Evolutionary conservation across 1,139 yeast species (phyloP), one percentile per base, ranked within the genome.

Genomic region (Candida labiduridarum): DNA sequence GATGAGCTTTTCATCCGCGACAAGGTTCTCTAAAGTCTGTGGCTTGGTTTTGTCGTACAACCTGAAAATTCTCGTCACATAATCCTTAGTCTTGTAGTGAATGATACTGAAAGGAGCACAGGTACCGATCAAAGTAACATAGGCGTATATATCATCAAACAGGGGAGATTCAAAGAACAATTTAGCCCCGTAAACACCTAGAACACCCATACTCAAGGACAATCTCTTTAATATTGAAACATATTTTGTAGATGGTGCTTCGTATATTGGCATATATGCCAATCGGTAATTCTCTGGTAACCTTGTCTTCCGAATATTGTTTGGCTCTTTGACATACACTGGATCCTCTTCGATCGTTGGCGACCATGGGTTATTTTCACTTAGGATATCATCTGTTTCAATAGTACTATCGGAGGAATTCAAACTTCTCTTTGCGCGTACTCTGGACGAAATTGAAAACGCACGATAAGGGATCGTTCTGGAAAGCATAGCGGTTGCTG

Each of bases 11-110:
- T 89, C 96, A 62, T 87, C 84, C 8, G 66, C 61, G 11, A 78
- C 69, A 58, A 89, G 71, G 59, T 79, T 80, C 46, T 84, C 88
- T 52, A 83, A 71, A 0, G 89, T 84, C 63, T 88, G 94, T 0
- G 87, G 83, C 55, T 80, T 79, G 2, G 76, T 71, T 48, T 79
- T 76, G 59, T 84, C 83, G 62, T 88, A 89, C 38, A 89, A 71
- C 45, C 96, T 68, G 68, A 83, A 87, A 12, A 89, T 83, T 56
- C 91, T 72, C 1, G 89, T 76, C 27, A 89, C 96, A 56, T 87
- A 87, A 48, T 89, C 84, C 43, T 75, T 72, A 2, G 90, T 82
- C 50, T 84, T 74, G 60, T 76, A 83, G 51, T 84, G 82, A 1
- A 80, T 74, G 4, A 74, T 59, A 0, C 80, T 78, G 2, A 78